Base-by-base conservation (phyloP, 108 stramenopile species). In the Nannochloropsis granulata region DNA sequence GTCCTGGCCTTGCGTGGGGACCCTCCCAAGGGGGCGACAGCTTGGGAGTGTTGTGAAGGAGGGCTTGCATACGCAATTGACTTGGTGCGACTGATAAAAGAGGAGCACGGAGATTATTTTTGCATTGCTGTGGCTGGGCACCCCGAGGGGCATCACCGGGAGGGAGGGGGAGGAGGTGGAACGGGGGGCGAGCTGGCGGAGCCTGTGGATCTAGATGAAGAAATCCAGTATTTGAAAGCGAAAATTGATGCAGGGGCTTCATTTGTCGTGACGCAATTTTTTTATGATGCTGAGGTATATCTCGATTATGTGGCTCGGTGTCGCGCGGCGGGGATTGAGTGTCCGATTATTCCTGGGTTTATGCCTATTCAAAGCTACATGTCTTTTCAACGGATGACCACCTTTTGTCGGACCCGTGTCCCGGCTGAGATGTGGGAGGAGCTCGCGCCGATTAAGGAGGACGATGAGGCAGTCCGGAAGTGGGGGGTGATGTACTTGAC, bases 201-300 rank as follows among this genome's bases (percentile, higher is more conserved):
- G 45, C 13, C 23, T 14, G 11, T 23, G 1, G 24, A n/a, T 8
- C 23, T 13, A 14, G 92, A 93, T 45, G 90, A 91, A 42, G 96
- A 98, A 88, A 85, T 98, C 85, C 44, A 79, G 82, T 94, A 95
- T 89, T 90, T 98, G 85, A 96, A 95, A 83, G 91, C 94, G 78
- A 98, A 98, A 90, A 56, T 98, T 19, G 93, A 94, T 56, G 95
- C 95, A 10, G 96, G 97, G 24, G 96, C 96, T 23, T 96, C 97
- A 87, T 96, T 98, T 83, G 93, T 98, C 78, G 89, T 97, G 79
- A 96, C 96, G 14, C 97, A 98, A 88, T 96, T 98, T 89, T 96
- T 98, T 86, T 98, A 96, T 84, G 95, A 96, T 84, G 88, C 91
- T 11, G 88, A 91, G 43, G 90, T 91, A 1, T 98, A 95, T 88